Base-by-base conservation (phyloP, 495 filamentous ascomycete genomes). In the Penicillium odoratum region DNA sequence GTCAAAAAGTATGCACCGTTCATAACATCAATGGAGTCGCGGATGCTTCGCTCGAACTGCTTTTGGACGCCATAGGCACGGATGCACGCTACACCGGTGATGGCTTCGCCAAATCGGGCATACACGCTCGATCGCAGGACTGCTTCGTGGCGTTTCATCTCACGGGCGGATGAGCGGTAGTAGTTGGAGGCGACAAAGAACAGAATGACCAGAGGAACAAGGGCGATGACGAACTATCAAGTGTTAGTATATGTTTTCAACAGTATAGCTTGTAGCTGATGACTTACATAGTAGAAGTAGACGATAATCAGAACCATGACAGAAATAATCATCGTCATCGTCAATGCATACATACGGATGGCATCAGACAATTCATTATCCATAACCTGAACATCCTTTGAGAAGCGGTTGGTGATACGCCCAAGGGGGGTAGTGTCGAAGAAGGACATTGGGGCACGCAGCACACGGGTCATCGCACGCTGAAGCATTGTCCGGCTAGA, bases 351-450 rank as follows among this genome's bases (percentile, higher is more conserved):
- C 83, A 97, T 95, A 57, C 94, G 83, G 78, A 98, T 91, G 7
- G 91, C 86, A 66, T 97, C 94, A 0, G 88, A 87, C 8, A 97
- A 78, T 44, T 84, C 92, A 69, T 96, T 97, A 70, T 98, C 94
- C 92, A 98, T 95, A 33, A 89, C 88, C 64, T 96, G 89, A 46
- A 97, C 87, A 70, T 98, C 94, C 64, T 93, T 91, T 4, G 92
- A 93, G 74, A 98, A 98, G 21, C 94, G 89, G 68, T 98, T 98
- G 8, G 92, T 94, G 68, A 98, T 97, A 26, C 94, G 87, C n/a
- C 94, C 94, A 0, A 97, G 77, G 1, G 94, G 94, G 0, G 94
- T 98, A 0, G 93, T 97, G 62, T 97, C 94, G 76, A 98, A 97
- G 78, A 98, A 98, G 4, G 88, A 87, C 92, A 98, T 96, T 0